Evolutionary conservation across 345 rosid species (phyloP).

Genomic region (Brassica incana): DNA sequence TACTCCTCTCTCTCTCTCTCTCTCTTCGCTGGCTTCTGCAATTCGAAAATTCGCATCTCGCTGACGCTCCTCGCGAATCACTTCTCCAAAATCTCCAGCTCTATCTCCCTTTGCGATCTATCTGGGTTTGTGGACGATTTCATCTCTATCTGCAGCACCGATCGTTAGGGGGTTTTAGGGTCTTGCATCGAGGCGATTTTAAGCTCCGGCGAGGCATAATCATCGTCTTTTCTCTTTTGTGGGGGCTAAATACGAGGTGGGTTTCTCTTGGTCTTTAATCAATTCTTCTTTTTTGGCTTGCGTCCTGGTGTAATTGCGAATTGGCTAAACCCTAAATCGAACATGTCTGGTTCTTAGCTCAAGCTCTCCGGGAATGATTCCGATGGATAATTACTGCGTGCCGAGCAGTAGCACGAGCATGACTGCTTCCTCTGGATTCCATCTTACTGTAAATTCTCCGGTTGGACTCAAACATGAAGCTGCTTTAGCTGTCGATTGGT

Average conservation of each 20-base stretch:
- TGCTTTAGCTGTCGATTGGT: constrained; percentile 77
- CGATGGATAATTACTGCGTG: constrained; percentile 32
- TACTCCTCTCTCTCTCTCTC: constrained; percentile 5
- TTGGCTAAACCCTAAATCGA: constrained; percentile 25
- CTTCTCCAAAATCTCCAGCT: not conserved
- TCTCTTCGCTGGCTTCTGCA: constrained; percentile 31
- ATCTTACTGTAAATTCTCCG: constrained; percentile 30
- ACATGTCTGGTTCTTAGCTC: not conserved
- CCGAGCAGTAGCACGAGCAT: constrained; percentile 32
- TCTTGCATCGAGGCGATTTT: constrained; percentile 18
- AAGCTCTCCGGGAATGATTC: not conserved
- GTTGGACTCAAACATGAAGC: constrained; percentile 47
- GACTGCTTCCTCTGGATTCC: constrained; percentile 33
- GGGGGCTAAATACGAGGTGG: constrained; percentile 25
- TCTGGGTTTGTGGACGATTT: not conserved
- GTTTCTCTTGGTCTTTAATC: constrained; percentile 16
- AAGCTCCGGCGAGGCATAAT: not conserved
- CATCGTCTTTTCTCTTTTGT: not conserved
- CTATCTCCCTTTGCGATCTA: constrained; percentile 10
- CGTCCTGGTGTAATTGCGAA: not conserved
- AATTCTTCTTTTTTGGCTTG: not conserved
- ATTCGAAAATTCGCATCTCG: constrained; percentile 32
- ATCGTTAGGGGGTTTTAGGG: constrained; percentile 22
- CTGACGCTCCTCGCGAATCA: constrained; percentile 17
- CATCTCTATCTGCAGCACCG: not conserved